Evolutionary conservation across 1,139 yeast genomes (phyloP), one percentile per base, ranked within the genome.

Genomic region (Suhomyces terraborum): DNA sequence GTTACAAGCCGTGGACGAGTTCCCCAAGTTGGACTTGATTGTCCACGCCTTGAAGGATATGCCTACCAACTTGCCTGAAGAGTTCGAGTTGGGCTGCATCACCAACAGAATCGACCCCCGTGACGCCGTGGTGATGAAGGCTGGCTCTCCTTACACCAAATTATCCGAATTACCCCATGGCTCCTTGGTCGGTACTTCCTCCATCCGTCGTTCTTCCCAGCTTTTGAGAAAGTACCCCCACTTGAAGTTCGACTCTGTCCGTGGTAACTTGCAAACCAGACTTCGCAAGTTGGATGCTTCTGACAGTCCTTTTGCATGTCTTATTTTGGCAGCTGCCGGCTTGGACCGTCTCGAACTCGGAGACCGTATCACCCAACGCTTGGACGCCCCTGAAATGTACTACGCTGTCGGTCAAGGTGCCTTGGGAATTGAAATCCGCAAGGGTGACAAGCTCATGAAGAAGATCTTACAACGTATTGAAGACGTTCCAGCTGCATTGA

Each of bases 321-420:
- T 91, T 37, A 79, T 93, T 45, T 73, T 93, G 47, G 98, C 98
- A 0, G 85, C 94, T 17, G 98, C 98, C 4, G 98, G 98, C 2
- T 74, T 93, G 46, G 70, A 78, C 28, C 78, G 98, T 50, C 67
- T 86, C 34, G 88, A 83, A 3, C 67, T 89, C 43, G 81, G 78
- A 21, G 65, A 79, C 48, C 75, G 98, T 62, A 89, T 93, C 56
- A 79, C 88, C 12, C 72, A 81, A 30, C 74, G 63, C 51, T 73
- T 93, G 48, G 81, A 84, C 48, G 76, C 82, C n/a, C 87, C 88
- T 27, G 88, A 84, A 45, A 88, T 93, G 96, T 87, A 83, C 61
- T 88, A 93, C 59, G 96, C 98, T 0, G 97, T 93, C 30, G 98
- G 98, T 13, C 98, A 93, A 69, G 98, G 98, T 49, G 98, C 98